A percentile compares a stretch with the other conserved stretches of the same genome.
These are phyloP conservation scores for Kazachstania taianensis DNA, from an alignment of 805 yeast species.

Conservation along the genomic window DNA sequence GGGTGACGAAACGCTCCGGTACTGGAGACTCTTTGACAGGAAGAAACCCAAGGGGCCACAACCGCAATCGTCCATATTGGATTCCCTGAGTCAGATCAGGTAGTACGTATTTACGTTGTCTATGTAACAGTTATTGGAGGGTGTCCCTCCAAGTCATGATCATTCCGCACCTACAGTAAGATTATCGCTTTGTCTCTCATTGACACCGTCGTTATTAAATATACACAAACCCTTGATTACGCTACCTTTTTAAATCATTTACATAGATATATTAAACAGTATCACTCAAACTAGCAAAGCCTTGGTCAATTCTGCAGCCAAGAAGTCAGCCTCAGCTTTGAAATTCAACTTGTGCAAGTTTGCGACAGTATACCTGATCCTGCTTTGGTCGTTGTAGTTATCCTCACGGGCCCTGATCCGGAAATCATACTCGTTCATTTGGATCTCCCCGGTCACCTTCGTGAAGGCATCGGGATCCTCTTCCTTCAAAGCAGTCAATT, in stretches of 20 bases:
- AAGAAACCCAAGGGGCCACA: constrained; percentile 43
- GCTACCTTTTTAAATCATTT: too few species aligned
- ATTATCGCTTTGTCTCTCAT: too few species aligned
- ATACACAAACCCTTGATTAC: too few species aligned
- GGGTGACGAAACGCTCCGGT: constrained; percentile 91
- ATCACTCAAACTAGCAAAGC: constrained; percentile 1
- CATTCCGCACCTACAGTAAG: too few species aligned
- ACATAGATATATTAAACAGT: not conserved
- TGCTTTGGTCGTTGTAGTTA: constrained; percentile 64
- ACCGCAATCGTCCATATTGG: constrained; percentile 54
- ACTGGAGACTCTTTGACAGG: constrained; percentile 92
- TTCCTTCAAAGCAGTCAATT: constrained; percentile 38
- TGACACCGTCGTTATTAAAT: too few species aligned
- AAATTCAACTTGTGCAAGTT: constrained; percentile 45
- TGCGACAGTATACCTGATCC: constrained; percentile 65
- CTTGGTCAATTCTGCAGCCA: constrained; percentile 32
- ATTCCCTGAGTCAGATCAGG: constrained; percentile 66
- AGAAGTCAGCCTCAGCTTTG: constrained; percentile 48
- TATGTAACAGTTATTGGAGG: too few species aligned
- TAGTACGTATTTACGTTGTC: too few species aligned
- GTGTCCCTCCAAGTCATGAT: too few species aligned
- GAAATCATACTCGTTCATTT: constrained; percentile 63
- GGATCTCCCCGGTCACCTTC: constrained; percentile 37
- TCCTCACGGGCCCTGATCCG: constrained; percentile 78
- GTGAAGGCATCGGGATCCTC: constrained; percentile 39